Base-by-base conservation (phyloP, 148 eudicot species). In the Hydrangea macrophylla region DNA sequence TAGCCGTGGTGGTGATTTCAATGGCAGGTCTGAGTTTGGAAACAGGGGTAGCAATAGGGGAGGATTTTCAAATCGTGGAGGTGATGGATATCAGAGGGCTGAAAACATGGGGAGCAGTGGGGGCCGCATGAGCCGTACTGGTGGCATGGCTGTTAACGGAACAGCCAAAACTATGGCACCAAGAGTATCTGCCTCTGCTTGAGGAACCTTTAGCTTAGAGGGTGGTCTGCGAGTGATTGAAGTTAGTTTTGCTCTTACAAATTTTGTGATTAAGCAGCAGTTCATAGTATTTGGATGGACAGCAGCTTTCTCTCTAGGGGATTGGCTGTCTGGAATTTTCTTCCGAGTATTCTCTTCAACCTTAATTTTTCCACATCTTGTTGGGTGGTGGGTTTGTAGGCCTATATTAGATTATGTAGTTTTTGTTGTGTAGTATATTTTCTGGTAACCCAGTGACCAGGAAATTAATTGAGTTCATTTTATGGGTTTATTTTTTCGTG, bases 41-140 rank as follows among this genome's bases (percentile, higher is more conserved):
- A 83, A 76, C 75, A 76, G 88, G 70, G 83, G 88, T 66, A 74
- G 79, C 33, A 70, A 70, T 54, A 73, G 74, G 9, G 80, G 87
- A 57, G 84, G 81, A 23, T 81, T 73, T 51, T 68, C 82, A 17
- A 80, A 78, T 59, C 85, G 87, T 11, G 74, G 75, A 36, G 78
- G 75, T 55, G 84, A 90, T 62, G 94, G 93, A 40, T 83, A 78
- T 67, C 88, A 83, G 62, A 82, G 82, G 75, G 55, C 55, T 48
- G 82, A 80, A 53, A 75, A 51, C 69, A 67, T 27, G 17, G 82
- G 67, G 35, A 67, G 55, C 30, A 69, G 61, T 28, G 71, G 76
- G 22, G 87, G 79, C 11, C 86, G 83, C n/a, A 24, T 66, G 66
- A 82, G 40, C 66, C 86, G 97, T 59, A 79, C 78, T 62, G 73